Evolutionary conservation across 768 basidiomycete genomes (phyloP), one percentile per base, ranked within the genome.

Genomic region (Psilocybe tampanensis): DNA sequence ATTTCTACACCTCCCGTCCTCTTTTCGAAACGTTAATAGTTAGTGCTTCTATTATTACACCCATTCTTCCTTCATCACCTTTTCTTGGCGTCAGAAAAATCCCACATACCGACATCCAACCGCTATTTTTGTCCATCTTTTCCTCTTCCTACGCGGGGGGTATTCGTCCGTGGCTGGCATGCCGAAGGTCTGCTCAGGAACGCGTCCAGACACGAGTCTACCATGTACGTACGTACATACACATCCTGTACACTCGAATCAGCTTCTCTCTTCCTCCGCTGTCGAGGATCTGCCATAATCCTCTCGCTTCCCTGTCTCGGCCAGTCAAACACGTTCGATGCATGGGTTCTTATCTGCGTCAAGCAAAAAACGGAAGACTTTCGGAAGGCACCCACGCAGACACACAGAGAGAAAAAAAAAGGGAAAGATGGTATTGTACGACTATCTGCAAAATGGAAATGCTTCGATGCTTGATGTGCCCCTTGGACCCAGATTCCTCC

Each of bases 221-320:
- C 18, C 12, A 19, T 6, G 8, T n/a, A 6, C 29, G 4, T 4
- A 5, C 29, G 5, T 29, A 29, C 29, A 5, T 29, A 9, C 18
- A 19, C 47, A 48, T 48, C 22, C 6, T n/a, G n/a, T n/a, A n/a
- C n/a, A n/a, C n/a, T 5, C n/a, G 15, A 48, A 39, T 48, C 47
- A 48, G 8, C 26, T 48, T 48, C 47, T 29, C 24, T 32, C 9
- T 9, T 48, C 45, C 11, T 29, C 45, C 45, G 45, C 45, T 48
- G 47, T 48, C 47, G 11, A 48, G n/a, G 47, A 29, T 29, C 47
- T 48, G 26, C 7, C 22, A 13, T 39, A 13, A 21, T 17, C 47
- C 24, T 48, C 17, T 48, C 47, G 44, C 44, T 48, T 48, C 47
- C 15, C 47, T 48, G 47, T 48, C 47, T 32, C 36, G n/a, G 36